Percentiles rank a stretch among this genome's conserved stretches.
These are phyloP conservation scores for Dendrobium chrysotoxum DNA, from an alignment of 106 monocot species.

Conservation along the genomic window DNA sequence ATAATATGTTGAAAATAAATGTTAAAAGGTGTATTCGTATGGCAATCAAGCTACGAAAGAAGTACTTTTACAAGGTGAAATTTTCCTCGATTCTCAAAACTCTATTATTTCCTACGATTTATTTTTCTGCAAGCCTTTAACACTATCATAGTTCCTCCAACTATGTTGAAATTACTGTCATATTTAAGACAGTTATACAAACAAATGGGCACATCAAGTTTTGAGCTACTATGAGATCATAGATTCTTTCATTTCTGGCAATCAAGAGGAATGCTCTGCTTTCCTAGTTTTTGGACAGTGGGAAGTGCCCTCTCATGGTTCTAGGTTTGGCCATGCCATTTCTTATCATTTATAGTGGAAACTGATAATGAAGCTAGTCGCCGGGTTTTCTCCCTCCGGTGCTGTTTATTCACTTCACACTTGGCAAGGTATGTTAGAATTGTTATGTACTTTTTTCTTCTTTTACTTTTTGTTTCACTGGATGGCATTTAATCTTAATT, in stretches of 20 bases:
- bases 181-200: constrained; percentile 37
- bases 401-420: neutral
- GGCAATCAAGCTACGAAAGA: constrained; percentile 94
- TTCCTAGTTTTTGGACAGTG: neutral
- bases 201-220: constrained; percentile 29
- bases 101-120: neutral
- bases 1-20: constrained; percentile 86
- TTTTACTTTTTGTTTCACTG: neutral
- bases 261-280: neutral
- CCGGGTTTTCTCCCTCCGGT: neutral
- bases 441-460: neutral
- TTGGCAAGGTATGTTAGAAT: neutral
- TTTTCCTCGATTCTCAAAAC: neutral
- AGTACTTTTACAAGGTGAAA: constrained; percentile 79
- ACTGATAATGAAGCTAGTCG: neutral
- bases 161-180: neutral
- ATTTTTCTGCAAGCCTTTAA: neutral
- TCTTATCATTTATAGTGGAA: neutral
- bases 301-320: constrained; percentile 1
- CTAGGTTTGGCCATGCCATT: constrained; percentile 1
- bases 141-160: neutral
- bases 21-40: constrained; percentile 80
- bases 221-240: constrained; percentile 19
- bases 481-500: neutral
- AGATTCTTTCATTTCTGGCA: neutral